Conservation (phyloP, 1,139 yeast species). For the Hansenula lynferdii region DNA sequence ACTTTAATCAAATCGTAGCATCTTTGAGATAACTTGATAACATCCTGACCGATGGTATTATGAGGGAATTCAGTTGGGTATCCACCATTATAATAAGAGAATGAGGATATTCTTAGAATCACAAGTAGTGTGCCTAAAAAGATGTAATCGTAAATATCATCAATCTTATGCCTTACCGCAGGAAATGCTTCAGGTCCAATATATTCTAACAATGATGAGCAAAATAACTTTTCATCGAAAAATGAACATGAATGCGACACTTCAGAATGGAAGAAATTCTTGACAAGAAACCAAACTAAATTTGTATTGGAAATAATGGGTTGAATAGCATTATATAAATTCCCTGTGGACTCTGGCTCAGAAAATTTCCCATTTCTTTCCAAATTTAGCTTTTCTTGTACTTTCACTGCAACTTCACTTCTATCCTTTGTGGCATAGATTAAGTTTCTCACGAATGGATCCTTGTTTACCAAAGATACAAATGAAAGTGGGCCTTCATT, state of each 20-base stretch:
- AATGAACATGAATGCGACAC: constrained; percentile 2
- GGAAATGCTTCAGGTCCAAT: constrained; percentile 1
- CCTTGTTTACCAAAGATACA: background rate
- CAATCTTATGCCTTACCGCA: background rate
- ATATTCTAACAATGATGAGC: background rate
- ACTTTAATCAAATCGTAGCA: constrained; percentile 4
- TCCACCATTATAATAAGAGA: constrained; percentile 5
- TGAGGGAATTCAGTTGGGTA: background rate
- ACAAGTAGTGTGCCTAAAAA: constrained; percentile 6
- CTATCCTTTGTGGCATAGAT: background rate
- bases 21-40: constrained; percentile 1
- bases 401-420: background rate
- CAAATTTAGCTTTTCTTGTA: background rate
- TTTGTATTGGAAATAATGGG: constrained; percentile 1
- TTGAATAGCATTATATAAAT: constrained; percentile 2
- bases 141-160: constrained; percentile 1
- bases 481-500: constrained; percentile 1
- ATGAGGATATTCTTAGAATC: constrained; percentile 5
- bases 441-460: background rate
- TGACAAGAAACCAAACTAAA: constrained; percentile 1
- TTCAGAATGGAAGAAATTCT: constrained; percentile 7
- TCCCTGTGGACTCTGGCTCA: background rate
- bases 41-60: background rate
- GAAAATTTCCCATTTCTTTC: background rate
- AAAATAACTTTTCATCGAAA: constrained; percentile 2